Base-by-base conservation (phyloP, 495 filamentous ascomycete species). In the Neurospora terricola region DNA sequence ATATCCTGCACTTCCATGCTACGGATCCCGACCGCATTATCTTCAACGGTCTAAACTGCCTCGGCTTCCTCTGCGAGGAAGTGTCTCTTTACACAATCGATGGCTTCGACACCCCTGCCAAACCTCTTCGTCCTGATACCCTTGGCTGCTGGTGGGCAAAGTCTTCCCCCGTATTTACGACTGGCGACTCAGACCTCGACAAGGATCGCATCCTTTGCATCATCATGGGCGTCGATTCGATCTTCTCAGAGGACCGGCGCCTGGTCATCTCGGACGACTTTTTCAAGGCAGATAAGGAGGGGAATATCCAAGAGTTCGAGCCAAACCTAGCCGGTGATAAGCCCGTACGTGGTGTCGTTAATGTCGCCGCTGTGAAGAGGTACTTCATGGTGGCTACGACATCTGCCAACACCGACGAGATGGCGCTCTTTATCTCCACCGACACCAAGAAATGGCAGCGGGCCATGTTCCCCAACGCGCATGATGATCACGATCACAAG, bases 401-500 rank as follows among this genome's bases (percentile, higher is more conserved):
- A 75, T 91, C 93, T 34, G 83, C 88, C 40, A 90, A 91, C 38
- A 97, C 94, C 2, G 89, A 91, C 69, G 96, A 99, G 81, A 90
- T 97, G 86, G 94, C 94, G 27, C 86, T 99, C 73, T 99, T 85
- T 78, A 82, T 90, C 69, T 93, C 92, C 14, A 88, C 92, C 75
- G 94, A 99, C 79, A 88, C 93, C 37, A 83, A 85, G 38, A 90
- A 86, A 37, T 99, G 96, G 96, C 92, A 97, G 78, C 90, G 93
- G n/a, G 96, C 95, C 69, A 87, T 95, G 74, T 98, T 99, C 81
- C 89, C 88, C 2, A 72, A 73, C 5, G 38, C 74, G 36, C 78
- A 79, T 70, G 78, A 77, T 16, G 76, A 73, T 54, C 81, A 81
- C 71, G 91, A 91, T 38, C 92, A 94, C 78, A 90, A 89, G 59